Evolutionary conservation across 805 yeast genomes (phyloP).

Genomic region (Lipomyces spencermartinsiae): DNA sequence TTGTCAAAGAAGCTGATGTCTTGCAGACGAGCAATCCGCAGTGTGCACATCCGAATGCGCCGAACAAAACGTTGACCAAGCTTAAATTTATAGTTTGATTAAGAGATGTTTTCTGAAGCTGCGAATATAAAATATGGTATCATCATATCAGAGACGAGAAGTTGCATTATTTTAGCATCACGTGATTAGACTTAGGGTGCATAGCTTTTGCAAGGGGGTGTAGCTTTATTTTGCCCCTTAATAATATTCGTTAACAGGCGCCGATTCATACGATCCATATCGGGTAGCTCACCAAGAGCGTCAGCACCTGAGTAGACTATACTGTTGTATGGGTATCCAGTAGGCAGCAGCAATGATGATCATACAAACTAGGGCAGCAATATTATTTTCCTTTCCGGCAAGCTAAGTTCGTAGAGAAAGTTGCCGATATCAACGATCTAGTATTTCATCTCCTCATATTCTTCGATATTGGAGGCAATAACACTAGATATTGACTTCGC

Average conservation of each 20-base stretch:
- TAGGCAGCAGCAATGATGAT: slow-evolving; percentile 35
- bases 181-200: too few relatives aligned
- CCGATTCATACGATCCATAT: slow-evolving; percentile 43
- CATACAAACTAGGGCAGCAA: slow-evolving; percentile 25
- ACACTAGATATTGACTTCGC: slow-evolving; percentile 25
- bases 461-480: not conserved
- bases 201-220: too few relatives aligned
- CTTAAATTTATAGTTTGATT: too few relatives aligned
- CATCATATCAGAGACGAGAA: too few relatives aligned
- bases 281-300: slow-evolving; percentile 46
- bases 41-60: slow-evolving; percentile 41
- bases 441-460: slow-evolving; percentile 4
- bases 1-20: slow-evolving; percentile 43
- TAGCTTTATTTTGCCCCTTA: too few relatives aligned
- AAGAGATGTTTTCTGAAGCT: too few relatives aligned
- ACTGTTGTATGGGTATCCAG: slow-evolving; percentile 44
- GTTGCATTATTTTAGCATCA: too few relatives aligned
- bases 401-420: slow-evolving; percentile 23
- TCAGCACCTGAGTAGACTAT: slow-evolving; percentile 47
- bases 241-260: slow-evolving; percentile 48
- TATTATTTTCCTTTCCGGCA: slow-evolving; percentile 17
- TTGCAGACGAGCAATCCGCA: slow-evolving; percentile 41
- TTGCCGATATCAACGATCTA: slow-evolving; percentile 15
- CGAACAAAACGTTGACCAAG: slow-evolving; percentile 43
- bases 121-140: too few relatives aligned